phyloP scores from a whole-genome alignment of 352 stramenopile species.

The Aphanomyces cochlioides region DNA sequence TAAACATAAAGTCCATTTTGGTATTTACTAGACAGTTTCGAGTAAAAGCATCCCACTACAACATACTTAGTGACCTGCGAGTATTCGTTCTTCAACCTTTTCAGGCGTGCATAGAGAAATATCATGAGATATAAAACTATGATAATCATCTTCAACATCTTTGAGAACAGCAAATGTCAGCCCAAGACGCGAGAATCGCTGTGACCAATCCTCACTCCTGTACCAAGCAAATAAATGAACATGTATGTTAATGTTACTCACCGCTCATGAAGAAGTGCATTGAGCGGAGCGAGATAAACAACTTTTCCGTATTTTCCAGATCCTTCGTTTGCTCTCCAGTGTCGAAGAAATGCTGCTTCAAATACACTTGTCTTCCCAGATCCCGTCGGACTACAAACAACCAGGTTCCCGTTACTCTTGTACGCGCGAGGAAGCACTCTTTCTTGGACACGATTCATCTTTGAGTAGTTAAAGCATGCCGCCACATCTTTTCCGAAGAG shows the following conservation, averaged over 20 bases:
- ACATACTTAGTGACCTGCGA: too few species aligned
- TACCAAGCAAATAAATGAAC: background rate
- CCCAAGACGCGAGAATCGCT: constrained; percentile 39
- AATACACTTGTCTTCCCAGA: constrained; percentile 49
- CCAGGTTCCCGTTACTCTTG: constrained; percentile 36
- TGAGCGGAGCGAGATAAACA: constrained; percentile 48
- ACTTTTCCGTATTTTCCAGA: constrained; percentile 31
- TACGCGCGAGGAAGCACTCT: constrained; percentile 42
- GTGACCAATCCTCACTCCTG: constrained; percentile 41
- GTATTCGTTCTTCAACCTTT: constrained; percentile 34
- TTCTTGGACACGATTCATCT: constrained; percentile 46
- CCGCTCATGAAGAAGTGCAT: constrained; percentile 49
- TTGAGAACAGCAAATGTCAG: constrained; percentile 46
- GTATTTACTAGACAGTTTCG: constrained; percentile 23
- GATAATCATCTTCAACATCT: constrained; percentile 26
- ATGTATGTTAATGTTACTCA: constrained; percentile 14
- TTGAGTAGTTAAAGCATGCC: constrained; percentile 44
- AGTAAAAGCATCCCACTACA: constrained; percentile 44
- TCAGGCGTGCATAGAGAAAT: constrained; percentile 47
- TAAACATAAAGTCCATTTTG: too few species aligned
- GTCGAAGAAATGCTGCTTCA: constrained; percentile 47
- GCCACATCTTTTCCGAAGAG: constrained; percentile 32
- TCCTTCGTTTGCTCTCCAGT: constrained; percentile 24
- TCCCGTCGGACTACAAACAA: constrained; percentile 47
- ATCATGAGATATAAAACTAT: constrained; percentile 30